Conservation (phyloP, 495 filamentous ascomycete species). For the Polyplosphaeria fusca region DNA sequence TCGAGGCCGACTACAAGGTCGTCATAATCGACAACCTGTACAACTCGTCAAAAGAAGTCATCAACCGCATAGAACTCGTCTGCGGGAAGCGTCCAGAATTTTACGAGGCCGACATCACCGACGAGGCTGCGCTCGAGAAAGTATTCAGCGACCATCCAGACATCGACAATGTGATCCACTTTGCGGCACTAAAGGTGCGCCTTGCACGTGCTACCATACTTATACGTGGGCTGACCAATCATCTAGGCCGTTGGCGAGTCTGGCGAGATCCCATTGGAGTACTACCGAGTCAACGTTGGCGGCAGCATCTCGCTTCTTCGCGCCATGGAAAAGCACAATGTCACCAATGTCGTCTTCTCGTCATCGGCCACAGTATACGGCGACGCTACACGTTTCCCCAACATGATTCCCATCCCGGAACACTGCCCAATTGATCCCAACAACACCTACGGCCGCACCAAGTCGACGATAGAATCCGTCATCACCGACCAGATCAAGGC, state of each 20-base stretch:
- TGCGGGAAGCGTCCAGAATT: slow-evolving; percentile 84
- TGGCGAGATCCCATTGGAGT: slow-evolving; percentile 90
- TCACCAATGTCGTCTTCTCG: slow-evolving; percentile 96
- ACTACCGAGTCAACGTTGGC: slow-evolving; percentile 94
- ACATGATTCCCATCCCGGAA: slow-evolving; percentile 99
- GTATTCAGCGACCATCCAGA: slow-evolving; percentile 86
- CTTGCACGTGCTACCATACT: too few relatives aligned
- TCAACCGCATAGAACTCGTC: slow-evolving; percentile 92
- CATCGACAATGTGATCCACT: slow-evolving; percentile 97
- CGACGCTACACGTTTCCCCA: slow-evolving; percentile 89
- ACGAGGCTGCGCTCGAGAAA: slow-evolving; percentile 76
- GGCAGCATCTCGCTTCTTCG: slow-evolving; percentile 85
- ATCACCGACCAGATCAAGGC: slow-evolving; percentile 89
- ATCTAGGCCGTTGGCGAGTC: slow-evolving; percentile 98
- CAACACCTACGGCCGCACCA: slow-evolving; percentile 96
- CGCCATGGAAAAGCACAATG: slow-evolving; percentile 83
- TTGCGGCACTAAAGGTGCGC: slow-evolving; percentile 90
- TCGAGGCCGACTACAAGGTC: slow-evolving; percentile 92
- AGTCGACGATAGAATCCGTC: slow-evolving; percentile 82
- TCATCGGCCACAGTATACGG: slow-evolving; percentile 96
- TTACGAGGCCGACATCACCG: slow-evolving; percentile 81
- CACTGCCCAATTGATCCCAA: slow-evolving; percentile 92
- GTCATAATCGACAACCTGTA: slow-evolving; percentile 93
- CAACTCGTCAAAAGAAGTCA: slow-evolving; percentile 85
- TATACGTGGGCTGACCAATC: too few relatives aligned